Base-by-base conservation (phyloP, 2,329 filamentous ascomycete species). In the Aspergillus oerlinghausenensis region DNA sequence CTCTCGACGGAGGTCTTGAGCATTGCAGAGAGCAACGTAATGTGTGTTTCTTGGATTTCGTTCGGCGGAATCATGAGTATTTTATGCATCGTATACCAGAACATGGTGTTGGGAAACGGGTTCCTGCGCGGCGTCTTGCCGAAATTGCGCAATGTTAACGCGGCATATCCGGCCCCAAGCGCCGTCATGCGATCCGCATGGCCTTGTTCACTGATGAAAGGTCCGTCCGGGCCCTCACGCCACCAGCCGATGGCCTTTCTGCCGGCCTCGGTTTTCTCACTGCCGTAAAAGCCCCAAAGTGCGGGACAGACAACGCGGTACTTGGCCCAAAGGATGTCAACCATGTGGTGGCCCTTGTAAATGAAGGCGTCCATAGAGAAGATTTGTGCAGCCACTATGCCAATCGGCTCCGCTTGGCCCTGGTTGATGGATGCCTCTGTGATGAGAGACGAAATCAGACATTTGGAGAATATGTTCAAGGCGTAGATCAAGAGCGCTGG, bases 251-350 rank as follows among this genome's bases (percentile, higher is more conserved):
- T 74, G n/a, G 83, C 81, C 19, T 74, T 63, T 11, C 87, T 83
- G 1, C 90, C 91, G 10, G 79, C 78, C 49, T 85, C 82, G 0
- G 87, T 95, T 59, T 81, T 86, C 70, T 96, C 90, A 60, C 80
- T 85, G 25, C 90, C 92, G 47, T 84, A 82, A 62, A 92, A 84
- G 19, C 93, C 93, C 70, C 95, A 97, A 0, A 99, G 79, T 1
- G 92, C 87, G 0, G 94, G 93, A 66, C 91, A 96, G 3, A 84
- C 80, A 17, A 89, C 80, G 58, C 92, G 86, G 67, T 90, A 89
- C 73, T 97, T 97, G 54, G 92, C 88, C 67, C 96, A 87, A 29
- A 97, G 80, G 57, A 97, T 89, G 69, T 95, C 90, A 52, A 91
- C 87, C 56, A 96, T 79, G 1, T 87, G 82, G 50, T 82, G 75